These are phyloP conservation scores for Ambrosiella cleistominuta DNA, from an alignment of 2,329 filamentous ascomycete species.

Conservation along the genomic window DNA sequence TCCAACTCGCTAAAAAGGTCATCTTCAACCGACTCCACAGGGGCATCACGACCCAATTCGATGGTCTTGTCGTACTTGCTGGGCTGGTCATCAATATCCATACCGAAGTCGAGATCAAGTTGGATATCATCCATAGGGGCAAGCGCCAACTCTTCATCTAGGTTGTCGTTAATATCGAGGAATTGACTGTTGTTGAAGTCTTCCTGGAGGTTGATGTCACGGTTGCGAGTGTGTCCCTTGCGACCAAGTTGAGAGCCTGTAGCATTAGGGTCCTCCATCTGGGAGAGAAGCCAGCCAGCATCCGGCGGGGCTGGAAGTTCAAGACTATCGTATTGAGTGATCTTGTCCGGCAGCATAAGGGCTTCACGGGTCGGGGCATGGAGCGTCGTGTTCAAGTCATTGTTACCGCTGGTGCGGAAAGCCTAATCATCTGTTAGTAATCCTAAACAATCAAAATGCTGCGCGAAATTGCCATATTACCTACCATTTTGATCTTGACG, in stretches of 20 bases:
- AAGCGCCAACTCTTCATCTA: slow-evolving; percentile 39
- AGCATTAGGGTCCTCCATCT: slow-evolving; percentile 45
- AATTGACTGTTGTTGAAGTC: slow-evolving; percentile 65
- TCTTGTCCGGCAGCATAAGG: slow-evolving; percentile 74
- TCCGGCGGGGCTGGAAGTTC: slow-evolving; percentile 71
- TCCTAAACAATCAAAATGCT: background rate
- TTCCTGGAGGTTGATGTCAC: slow-evolving; percentile 51
- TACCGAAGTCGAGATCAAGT: slow-evolving; percentile 55
- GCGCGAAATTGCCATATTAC: slow-evolving; percentile 14
- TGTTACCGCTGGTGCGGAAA: slow-evolving; percentile 84
- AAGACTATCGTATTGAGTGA: slow-evolving; percentile 76
- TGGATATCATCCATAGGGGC: slow-evolving; percentile 49
- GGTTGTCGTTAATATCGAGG: slow-evolving; percentile 45
- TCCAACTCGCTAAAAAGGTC: slow-evolving; percentile 51
- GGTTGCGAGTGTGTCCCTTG: slow-evolving; percentile 39
- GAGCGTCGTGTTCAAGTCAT: slow-evolving; percentile 75
- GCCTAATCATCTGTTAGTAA: slow-evolving; percentile 38
- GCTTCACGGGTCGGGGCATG: slow-evolving; percentile 70
- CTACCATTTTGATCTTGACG: slow-evolving; percentile 96
- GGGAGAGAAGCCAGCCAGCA: slow-evolving; percentile 65
- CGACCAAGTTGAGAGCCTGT: slow-evolving; percentile 32
- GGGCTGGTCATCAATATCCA: slow-evolving; percentile 51
- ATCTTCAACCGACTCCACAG: slow-evolving; percentile 49
- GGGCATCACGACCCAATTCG: slow-evolving; percentile 79
- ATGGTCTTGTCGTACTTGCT: slow-evolving; percentile 42